These are phyloP conservation scores for Exophiala oligosperma DNA, from an alignment of 2,329 filamentous ascomycete species.

Conservation along the genomic window DNA sequence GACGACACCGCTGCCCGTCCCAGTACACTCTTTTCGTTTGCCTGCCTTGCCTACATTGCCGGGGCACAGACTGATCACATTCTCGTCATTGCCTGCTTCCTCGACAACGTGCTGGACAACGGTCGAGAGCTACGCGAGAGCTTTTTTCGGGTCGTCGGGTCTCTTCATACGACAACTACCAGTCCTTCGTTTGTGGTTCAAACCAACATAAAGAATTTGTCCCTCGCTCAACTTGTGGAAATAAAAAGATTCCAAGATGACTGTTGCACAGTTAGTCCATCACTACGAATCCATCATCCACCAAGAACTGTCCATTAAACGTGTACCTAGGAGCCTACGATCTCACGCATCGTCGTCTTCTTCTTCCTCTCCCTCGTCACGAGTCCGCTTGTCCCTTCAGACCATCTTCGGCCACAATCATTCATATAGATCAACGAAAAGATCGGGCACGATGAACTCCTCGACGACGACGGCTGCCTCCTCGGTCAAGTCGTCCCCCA, in stretches of 20 bases:
- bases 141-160: background rate
- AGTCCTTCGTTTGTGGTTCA: background rate
- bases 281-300: constrained; percentile 21
- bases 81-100: constrained; percentile 1
- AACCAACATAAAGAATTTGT: background rate
- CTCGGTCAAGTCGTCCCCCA: constrained; percentile 31
- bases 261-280: constrained; percentile 26
- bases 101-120: constrained; percentile 15
- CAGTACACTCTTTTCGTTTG: background rate
- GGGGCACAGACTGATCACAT: constrained; percentile 12
- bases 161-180: background rate
- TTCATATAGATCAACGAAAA: constrained; percentile 13
- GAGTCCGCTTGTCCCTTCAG: constrained; percentile 21
- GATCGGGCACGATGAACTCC: constrained; percentile 9
- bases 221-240: background rate
- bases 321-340: constrained; percentile 18
- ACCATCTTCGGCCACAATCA: constrained; percentile 24
- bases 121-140: constrained; percentile 5
- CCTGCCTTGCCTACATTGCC: no score
- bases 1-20: background rate
- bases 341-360: constrained; percentile 17
- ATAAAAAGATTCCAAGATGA: constrained; percentile 9
- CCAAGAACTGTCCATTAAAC: constrained; percentile 19
- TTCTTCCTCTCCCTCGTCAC: constrained; percentile 1
- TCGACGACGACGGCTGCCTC: constrained; percentile 14